Base-by-base conservation (phyloP, 768 basidiomycete species). In the Austroboletus festivus region DNA sequence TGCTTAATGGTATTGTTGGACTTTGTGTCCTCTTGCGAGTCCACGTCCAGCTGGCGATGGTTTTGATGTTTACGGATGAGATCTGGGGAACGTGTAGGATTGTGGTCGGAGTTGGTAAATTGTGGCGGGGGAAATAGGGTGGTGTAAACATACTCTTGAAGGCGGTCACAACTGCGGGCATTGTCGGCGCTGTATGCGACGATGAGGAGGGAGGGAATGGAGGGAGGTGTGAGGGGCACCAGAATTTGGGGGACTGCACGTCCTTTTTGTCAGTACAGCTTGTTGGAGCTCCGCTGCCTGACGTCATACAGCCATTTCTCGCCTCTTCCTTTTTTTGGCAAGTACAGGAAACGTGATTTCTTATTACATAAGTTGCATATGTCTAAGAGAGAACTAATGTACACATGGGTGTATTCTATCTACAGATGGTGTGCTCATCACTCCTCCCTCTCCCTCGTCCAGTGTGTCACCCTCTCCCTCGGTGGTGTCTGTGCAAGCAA, bases 111-210 rank as follows among this genome's bases (percentile, higher is more conserved):
- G 55, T 57, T 50, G 55, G 59, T 51, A 49, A 45, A 48, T 38
- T 37, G 38, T 44, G 48, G 47, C 21, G 22, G 18, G 51, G 35
- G 7, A 43, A 52, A 56, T 35, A 45, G 44, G 33, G 35, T 11
- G 15, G 28, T 20, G 37, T 11, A 34, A 24, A 69, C 76, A 34
- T 65, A 91, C 90, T 93, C 76, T 92, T 93, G 74, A 93, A 89
- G 19, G 86, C 86, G 69, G 92, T 83, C 59, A 93, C 85, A 44
- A 91, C 86, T 49, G 76, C 77, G 52, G 84, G 83, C 85, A 86
- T 86, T 42, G 53, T 55, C 22, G 11, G 20, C 31, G 42, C n/a
- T 31, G 54, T 53, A 38, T 50, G 48, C 31, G 50, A 33, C 24
- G 50, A 4, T 8, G 50, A 31, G 9, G 55, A 46, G 3, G 52